phyloP scores from a whole-genome alignment of 2,329 filamentous ascomycete genomes.

The Penicillium polonicum region DNA sequence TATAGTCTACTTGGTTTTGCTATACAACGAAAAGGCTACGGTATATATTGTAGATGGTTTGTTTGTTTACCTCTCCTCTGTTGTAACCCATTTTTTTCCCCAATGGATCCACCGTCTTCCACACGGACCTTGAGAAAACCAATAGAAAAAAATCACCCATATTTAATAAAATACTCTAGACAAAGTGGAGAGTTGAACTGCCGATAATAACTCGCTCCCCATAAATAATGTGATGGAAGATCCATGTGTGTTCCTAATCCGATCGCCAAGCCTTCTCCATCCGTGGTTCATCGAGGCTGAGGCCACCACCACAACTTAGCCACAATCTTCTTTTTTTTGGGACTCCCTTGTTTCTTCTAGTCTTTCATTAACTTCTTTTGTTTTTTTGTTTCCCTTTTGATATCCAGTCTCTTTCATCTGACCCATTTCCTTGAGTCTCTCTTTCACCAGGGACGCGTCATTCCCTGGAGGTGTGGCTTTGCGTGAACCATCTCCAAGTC shows the following conservation, averaged over 20 bases:
- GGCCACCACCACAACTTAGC: slow-evolving; percentile 10
- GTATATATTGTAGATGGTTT: not conserved
- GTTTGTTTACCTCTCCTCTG: not conserved
- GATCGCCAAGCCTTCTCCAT: slow-evolving; percentile 14
- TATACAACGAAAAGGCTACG: not conserved
- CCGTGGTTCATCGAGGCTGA: slow-evolving; percentile 13
- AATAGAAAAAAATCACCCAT: not conserved
- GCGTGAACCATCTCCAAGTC: not conserved
- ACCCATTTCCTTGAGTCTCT: slow-evolving; percentile 11
- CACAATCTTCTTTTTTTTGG: slow-evolving; percentile 8
- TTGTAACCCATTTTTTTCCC: not conserved
- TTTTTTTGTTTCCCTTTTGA: not conserved
- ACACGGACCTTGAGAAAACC: not conserved
- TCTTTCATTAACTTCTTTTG: slow-evolving; percentile 18
- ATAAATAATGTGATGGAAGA: not conserved
- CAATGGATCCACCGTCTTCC: not conserved
- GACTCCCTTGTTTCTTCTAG: slow-evolving; percentile 4
- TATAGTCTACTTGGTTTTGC: not conserved
- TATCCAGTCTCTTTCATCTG: slow-evolving; percentile 8
- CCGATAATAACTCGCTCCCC: not conserved
- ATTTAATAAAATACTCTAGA: not conserved
- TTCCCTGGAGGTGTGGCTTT: slow-evolving; percentile 19
- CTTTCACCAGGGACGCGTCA: slow-evolving; percentile 12
- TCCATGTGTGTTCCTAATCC: not conserved
- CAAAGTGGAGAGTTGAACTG: not conserved